Conservation (phyloP, 1,139 yeast species). For the Kodamaea suecica region DNA sequence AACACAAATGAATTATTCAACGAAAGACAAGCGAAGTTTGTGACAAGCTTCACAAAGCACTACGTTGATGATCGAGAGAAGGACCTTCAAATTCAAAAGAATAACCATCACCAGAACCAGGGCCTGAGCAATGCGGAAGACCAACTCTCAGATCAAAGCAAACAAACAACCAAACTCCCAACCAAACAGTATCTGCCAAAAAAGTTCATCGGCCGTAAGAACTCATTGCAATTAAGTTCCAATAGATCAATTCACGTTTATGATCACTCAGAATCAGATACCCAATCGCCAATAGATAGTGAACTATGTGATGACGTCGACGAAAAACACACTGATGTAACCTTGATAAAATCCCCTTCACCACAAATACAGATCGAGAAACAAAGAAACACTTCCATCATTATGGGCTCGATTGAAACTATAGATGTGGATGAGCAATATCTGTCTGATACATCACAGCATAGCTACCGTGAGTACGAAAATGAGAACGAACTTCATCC, state of each 20-base stretch:
- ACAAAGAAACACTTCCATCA: not conserved
- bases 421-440: not conserved
- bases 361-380: not conserved
- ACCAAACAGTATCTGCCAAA: not conserved
- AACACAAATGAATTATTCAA: constrained; percentile 37
- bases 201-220: not conserved
- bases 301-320: not conserved
- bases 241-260: constrained; percentile 1
- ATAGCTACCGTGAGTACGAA: constrained; percentile 4
- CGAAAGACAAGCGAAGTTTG: constrained; percentile 33
- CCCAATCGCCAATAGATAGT: constrained; percentile 1
- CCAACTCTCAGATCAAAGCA: no score
- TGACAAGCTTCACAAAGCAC: constrained; percentile 21
- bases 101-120: no score
- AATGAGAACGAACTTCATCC: constrained; percentile 13
- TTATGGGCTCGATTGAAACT: not conserved
- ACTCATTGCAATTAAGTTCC: not conserved
- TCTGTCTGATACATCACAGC: not conserved
- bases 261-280: constrained; percentile 1
- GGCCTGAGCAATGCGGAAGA: no score
- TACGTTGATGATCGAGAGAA: constrained; percentile 4
- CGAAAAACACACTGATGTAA: not conserved
- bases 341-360: not conserved
- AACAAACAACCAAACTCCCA: not conserved
- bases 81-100: not conserved